Conservation (phyloP, 2,329 filamentous ascomycete genomes). For the Colletotrichum sidae region DNA sequence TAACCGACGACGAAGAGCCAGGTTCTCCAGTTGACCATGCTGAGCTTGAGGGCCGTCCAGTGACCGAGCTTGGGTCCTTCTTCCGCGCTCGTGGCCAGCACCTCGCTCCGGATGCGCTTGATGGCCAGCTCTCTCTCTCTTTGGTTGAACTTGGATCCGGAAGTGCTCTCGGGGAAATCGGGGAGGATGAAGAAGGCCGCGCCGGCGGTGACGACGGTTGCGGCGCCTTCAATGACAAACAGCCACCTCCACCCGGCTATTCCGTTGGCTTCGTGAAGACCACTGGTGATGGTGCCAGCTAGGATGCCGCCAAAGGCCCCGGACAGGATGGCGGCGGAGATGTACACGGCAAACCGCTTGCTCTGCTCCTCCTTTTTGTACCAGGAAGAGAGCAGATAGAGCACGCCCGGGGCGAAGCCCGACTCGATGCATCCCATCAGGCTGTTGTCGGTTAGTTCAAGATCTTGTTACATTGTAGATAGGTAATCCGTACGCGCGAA, state of each 20-base stretch:
- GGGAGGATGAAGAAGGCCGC: constrained; percentile 74
- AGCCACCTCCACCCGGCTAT: constrained; percentile 63
- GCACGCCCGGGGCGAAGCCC: constrained; percentile 70
- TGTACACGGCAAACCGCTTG: constrained; percentile 69
- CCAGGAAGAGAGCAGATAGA: constrained; percentile 75
- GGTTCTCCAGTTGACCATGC: constrained; percentile 52
- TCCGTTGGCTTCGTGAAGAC: constrained; percentile 65
- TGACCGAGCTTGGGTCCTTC: constrained; percentile 66
- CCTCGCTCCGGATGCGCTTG: constrained; percentile 69
- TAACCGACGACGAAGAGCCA: constrained; percentile 55
- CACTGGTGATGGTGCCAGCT: constrained; percentile 67
- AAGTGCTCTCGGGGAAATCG: constrained; percentile 75
- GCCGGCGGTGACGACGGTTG: constrained; percentile 72
- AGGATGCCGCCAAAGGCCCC: constrained; percentile 74
- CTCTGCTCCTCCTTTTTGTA: constrained; percentile 57
- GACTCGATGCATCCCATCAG: constrained; percentile 67
- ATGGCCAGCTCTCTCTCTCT: constrained; percentile 71
- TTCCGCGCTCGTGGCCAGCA: constrained; percentile 70
- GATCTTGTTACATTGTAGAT: too few relatives aligned
- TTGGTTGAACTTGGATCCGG: constrained; percentile 60
- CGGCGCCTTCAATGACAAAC: constrained; percentile 72
- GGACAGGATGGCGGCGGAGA: constrained; percentile 76
- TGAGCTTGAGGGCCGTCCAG: constrained; percentile 37
- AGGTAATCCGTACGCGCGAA: constrained; percentile 49
- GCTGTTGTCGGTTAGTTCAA: neutral